Evolutionary conservation across 805 yeast species (phyloP).

Genomic region (Cyberlindnera mycetangii): DNA sequence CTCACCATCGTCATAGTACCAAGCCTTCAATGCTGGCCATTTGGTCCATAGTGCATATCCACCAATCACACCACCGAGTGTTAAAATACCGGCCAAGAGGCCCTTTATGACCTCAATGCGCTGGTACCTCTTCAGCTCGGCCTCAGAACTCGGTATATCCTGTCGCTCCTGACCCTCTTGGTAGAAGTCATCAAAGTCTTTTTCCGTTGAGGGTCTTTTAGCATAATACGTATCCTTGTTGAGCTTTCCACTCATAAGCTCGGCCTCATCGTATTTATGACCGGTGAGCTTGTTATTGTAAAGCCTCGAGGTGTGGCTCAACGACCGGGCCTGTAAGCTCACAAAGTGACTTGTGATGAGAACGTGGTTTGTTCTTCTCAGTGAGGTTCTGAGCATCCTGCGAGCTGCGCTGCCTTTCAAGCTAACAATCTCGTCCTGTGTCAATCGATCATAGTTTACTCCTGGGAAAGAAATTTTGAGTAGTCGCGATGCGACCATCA

Average conservation of each 20-base stretch:
- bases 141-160: conserved; percentile 19
- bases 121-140: conserved; percentile 18
- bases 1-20: conserved; percentile 30
- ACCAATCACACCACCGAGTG: conserved; percentile 20
- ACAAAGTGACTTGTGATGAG: neutral
- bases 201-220: conserved; percentile 20
- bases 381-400: neutral
- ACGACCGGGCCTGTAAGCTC: neutral
- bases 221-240: conserved; percentile 29
- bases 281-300: neutral
- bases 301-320: neutral
- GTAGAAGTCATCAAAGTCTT: conserved; percentile 4
- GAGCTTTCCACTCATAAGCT: conserved; percentile 28
- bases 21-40: conserved; percentile 31
- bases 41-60: conserved; percentile 11
- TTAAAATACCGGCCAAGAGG: conserved; percentile 13
- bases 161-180: conserved; percentile 9
- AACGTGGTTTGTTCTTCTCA: neutral
- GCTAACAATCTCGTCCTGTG: too few species aligned
- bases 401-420: too few species aligned
- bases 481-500: too few species aligned
- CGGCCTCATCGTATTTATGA: conserved; percentile 32
- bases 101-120: conserved; percentile 23
- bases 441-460: too few species aligned
- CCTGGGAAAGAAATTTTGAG: too few species aligned